Conservation (phyloP, 345 rosid species). For the Zanthoxylum bungeanum region DNA sequence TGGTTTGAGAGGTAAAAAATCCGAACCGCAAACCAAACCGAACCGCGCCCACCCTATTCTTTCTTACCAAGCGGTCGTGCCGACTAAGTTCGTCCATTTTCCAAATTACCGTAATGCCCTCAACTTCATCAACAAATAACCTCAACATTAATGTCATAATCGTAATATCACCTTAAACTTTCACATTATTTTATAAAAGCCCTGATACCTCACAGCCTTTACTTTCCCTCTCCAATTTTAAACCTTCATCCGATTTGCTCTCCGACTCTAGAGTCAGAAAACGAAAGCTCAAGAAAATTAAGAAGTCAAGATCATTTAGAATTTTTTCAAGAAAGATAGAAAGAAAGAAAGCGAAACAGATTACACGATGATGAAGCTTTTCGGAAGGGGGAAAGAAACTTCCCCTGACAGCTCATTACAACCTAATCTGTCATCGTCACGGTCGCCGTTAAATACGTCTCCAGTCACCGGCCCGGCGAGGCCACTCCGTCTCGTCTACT, state of each 20-base stretch:
- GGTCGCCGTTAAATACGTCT: slow-evolving; percentile 18
- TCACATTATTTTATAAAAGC: not conserved
- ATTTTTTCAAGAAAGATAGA: not conserved
- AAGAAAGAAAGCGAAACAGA: not conserved
- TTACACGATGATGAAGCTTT: slow-evolving; percentile 38
- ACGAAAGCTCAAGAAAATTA: too few species aligned
- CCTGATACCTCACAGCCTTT: not conserved
- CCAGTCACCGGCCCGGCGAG: slow-evolving; percentile 90
- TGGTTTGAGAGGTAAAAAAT: too few species aligned
- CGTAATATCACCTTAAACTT: not conserved
- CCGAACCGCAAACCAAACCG: too few species aligned
- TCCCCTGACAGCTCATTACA: slow-evolving; percentile 35
- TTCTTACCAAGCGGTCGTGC: too few species aligned
- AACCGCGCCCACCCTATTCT: too few species aligned
- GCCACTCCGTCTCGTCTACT: slow-evolving; percentile 84
- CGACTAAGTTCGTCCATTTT: too few species aligned
- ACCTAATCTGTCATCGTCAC: slow-evolving; percentile 28
- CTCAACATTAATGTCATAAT: not conserved
- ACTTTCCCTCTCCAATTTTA: slow-evolving; percentile 34
- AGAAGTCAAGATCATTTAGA: not conserved
- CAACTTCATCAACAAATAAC: too few species aligned
- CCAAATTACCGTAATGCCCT: too few species aligned
- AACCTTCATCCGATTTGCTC: too few species aligned
- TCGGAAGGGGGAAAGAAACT: slow-evolving; percentile 39
- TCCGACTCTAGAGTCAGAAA: too few species aligned